These are phyloP conservation scores for Jamesozyma spencerorum DNA, from an alignment of 805 yeast species.

Conservation along the genomic window DNA sequence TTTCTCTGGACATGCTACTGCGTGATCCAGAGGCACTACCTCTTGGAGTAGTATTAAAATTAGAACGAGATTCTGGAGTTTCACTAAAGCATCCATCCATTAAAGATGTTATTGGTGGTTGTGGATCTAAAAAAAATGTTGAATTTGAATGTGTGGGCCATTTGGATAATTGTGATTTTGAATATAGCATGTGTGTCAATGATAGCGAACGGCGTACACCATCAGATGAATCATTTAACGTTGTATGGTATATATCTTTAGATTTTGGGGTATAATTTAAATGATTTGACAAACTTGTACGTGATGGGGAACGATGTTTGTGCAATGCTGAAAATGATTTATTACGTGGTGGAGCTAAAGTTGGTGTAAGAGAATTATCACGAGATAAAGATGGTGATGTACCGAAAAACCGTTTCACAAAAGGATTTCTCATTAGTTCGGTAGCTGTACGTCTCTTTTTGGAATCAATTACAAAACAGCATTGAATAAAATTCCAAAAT, in stretches of 20 bases:
- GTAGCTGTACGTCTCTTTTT: constrained; percentile 38
- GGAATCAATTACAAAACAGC: constrained; percentile 44
- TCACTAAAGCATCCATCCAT: constrained; percentile 29
- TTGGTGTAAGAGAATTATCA: neutral
- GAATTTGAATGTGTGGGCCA: constrained; percentile 15
- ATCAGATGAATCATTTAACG: no score
- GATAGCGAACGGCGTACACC: constrained; percentile 6
- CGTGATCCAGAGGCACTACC: constrained; percentile 14
- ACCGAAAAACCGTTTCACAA: constrained; percentile 20
- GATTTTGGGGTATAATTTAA: neutral
- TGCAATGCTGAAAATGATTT: constrained; percentile 17
- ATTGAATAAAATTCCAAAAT: constrained; percentile 50
- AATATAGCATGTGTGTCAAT: constrained; percentile 4
- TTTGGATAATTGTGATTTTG: constrained; percentile 4
- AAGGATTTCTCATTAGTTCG: constrained; percentile 38
- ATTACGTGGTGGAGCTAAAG: constrained; percentile 7
- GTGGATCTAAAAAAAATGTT: constrained; percentile 26
- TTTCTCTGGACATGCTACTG: constrained; percentile 9
- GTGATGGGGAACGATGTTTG: constrained; percentile 4
- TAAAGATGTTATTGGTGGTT: constrained; percentile 22
- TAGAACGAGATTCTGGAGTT: constrained; percentile 26
- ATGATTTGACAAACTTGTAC: constrained; percentile 1
- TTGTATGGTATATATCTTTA: neutral
- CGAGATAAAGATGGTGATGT: neutral
- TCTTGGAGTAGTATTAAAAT: constrained; percentile 23